These are phyloP conservation scores for Fagopyrum esculentum DNA, from an alignment of 148 eudicot genomes.

Conservation along the genomic window DNA sequence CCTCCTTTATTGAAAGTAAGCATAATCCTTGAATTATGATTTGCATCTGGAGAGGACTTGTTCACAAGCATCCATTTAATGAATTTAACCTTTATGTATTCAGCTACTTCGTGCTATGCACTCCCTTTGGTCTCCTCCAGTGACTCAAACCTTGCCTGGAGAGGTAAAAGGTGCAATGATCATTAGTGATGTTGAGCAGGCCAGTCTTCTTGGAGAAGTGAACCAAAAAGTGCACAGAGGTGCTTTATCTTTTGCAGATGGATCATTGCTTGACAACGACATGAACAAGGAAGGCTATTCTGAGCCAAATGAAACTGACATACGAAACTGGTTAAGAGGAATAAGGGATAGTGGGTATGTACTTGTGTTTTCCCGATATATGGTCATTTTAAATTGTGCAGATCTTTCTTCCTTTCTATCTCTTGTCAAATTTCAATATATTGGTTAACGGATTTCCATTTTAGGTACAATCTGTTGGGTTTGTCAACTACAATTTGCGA, in stretches of 20 bases:
- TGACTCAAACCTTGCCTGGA: slow-evolving; percentile 70
- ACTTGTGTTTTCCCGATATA: not conserved
- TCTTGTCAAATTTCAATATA: not conserved
- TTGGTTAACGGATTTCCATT: slow-evolving; percentile 5
- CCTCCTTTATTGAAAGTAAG: slow-evolving; percentile 94
- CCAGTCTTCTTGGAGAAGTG: slow-evolving; percentile 78
- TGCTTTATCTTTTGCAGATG: slow-evolving; percentile 58
- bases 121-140: slow-evolving; percentile 93
- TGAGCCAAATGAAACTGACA: slow-evolving; percentile 72
- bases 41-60: not conserved
- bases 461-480: slow-evolving; percentile 88
- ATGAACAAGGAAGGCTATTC: slow-evolving; percentile 55
- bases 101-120: slow-evolving; percentile 93
- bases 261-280: slow-evolving; percentile 55
- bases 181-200: slow-evolving; percentile 76
- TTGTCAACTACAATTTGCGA: slow-evolving; percentile 78
- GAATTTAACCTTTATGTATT: slow-evolving; percentile 6
- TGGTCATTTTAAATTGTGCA: not conserved
- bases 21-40: not conserved
- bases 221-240: slow-evolving; percentile 59
- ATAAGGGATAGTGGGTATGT: slow-evolving; percentile 97
- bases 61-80: not conserved
- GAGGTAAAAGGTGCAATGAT: slow-evolving; percentile 82
- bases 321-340: slow-evolving; percentile 92
- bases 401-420: slow-evolving; percentile 2